Percentiles rank a stretch among this genome's conserved stretches.
phyloP scores from a whole-genome alignment of 2,329 filamentous ascomycete species.

The Moelleriella libera region DNA sequence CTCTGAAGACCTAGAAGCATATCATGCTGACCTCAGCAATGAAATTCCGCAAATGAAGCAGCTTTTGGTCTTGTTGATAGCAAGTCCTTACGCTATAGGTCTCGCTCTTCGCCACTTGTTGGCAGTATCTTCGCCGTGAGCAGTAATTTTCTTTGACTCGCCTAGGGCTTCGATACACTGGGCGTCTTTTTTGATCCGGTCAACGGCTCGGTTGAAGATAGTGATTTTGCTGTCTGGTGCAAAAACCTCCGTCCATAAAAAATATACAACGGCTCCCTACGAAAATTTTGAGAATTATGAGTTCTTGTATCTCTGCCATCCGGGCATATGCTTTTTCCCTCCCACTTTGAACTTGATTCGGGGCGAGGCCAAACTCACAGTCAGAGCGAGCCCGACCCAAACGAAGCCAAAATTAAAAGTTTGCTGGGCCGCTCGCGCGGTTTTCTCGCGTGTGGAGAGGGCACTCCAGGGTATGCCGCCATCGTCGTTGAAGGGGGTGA shows the following conservation, averaged over 20 bases:
- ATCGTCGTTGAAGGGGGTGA: constrained; percentile 79
- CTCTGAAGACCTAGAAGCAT: constrained; percentile 38
- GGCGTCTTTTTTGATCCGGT: constrained; percentile 59
- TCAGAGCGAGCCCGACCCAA: constrained; percentile 58
- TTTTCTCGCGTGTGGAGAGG: constrained; percentile 64
- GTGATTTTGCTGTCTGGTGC: constrained; percentile 72
- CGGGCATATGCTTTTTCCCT: not conserved
- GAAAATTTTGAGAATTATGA: not conserved
- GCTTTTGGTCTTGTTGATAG: not conserved
- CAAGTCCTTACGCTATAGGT: constrained; percentile 37
- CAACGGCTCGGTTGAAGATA: constrained; percentile 78
- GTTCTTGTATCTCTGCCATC: not conserved
- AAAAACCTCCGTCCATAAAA: constrained; percentile 73
- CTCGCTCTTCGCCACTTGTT: constrained; percentile 66
- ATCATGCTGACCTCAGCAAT: not conserved
- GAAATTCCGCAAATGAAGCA: not conserved
- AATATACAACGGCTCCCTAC: constrained; percentile 61
- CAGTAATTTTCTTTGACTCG: constrained; percentile 58
- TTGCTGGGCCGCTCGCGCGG: constrained; percentile 75
- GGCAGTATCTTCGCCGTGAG: constrained; percentile 66
- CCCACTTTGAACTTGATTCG: no score
- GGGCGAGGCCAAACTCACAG: constrained; percentile 33
- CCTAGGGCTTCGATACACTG: constrained; percentile 63
- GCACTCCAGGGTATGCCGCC: constrained; percentile 70
- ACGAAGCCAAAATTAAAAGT: constrained; percentile 77